phyloP scores from a whole-genome alignment of 257 asterid genomes.

The Nicotiana benthamiana region DNA sequence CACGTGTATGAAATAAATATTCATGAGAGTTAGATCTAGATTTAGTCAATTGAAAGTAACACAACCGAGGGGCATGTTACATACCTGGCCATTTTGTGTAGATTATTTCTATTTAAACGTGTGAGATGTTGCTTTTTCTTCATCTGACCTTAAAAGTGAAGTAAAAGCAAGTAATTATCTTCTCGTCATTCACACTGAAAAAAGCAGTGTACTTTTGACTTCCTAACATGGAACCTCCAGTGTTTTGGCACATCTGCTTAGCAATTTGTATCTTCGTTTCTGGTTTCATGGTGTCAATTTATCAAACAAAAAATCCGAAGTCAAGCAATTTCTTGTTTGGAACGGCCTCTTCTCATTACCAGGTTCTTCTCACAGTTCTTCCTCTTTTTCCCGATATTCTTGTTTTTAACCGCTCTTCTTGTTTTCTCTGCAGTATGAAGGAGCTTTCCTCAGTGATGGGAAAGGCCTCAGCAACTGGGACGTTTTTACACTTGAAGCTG shows the following conservation, averaged over 20 bases:
- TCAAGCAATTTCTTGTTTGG: conserved; percentile 42
- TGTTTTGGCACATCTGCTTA: neutral
- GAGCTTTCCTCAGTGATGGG: conserved; percentile 34
- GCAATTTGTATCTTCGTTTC: neutral
- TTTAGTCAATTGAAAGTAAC: too few relatives aligned
- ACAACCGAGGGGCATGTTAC: too few relatives aligned
- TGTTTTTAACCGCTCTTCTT: neutral
- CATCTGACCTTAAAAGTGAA: neutral
- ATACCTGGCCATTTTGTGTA: too few relatives aligned
- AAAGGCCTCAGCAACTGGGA: conserved; percentile 52
- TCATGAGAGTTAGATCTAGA: too few relatives aligned
- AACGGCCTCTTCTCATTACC: conserved; percentile 62
- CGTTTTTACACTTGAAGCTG: conserved; percentile 28
- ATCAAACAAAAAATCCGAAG: neutral
- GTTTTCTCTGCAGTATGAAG: conserved; percentile 30
- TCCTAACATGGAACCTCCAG: neutral
- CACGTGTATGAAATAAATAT: too few relatives aligned
- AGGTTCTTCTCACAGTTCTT: conserved; percentile 19
- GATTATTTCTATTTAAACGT: neutral
- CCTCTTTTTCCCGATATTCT: neutral
- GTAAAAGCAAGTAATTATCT: neutral
- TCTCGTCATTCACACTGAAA: neutral
- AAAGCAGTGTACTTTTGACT: neutral
- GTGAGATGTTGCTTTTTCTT: neutral
- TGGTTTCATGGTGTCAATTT: conserved; percentile 3